phyloP scores from a whole-genome alignment of 2,329 filamentous ascomycete genomes.

The Cladosporium sp. region DNA sequence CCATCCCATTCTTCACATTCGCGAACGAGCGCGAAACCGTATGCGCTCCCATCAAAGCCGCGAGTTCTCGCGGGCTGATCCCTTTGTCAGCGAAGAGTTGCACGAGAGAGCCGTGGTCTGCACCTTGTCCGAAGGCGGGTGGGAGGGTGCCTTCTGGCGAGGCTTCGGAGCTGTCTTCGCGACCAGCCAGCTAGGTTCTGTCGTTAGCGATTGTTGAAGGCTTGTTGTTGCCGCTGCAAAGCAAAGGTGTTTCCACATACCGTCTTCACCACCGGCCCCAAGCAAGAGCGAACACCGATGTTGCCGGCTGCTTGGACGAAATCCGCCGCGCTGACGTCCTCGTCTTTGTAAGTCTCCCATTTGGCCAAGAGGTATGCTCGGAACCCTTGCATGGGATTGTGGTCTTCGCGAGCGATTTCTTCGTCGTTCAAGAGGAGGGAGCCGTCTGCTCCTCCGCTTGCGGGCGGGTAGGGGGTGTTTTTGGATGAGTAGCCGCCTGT shows the following conservation, averaged over 20 bases:
- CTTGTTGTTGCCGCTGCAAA: not conserved
- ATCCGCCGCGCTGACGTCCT: slow-evolving; percentile 46
- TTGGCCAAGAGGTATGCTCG: slow-evolving; percentile 36
- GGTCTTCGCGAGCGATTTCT: slow-evolving; percentile 32
- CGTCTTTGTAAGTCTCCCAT: slow-evolving; percentile 27
- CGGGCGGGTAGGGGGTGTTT: slow-evolving; percentile 20
- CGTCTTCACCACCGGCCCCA: slow-evolving; percentile 16
- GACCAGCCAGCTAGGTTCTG: slow-evolving; percentile 40
- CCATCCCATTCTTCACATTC: slow-evolving; percentile 18
- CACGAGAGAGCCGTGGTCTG: slow-evolving; percentile 36
- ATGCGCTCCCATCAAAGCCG: slow-evolving; percentile 53
- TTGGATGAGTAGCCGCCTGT: slow-evolving; percentile 16
- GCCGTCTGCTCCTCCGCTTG: slow-evolving; percentile 36
- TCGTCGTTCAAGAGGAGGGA: slow-evolving; percentile 35
- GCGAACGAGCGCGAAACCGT: slow-evolving; percentile 44
- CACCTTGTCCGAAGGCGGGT: slow-evolving; percentile 34
- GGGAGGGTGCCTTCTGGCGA: slow-evolving; percentile 45
- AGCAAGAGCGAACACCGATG: slow-evolving; percentile 35
- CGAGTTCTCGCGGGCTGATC: slow-evolving; percentile 46
- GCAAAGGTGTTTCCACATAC: not conserved
- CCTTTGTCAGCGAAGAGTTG: slow-evolving; percentile 48
- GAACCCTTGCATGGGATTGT: slow-evolving; percentile 45
- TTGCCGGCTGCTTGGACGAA: slow-evolving; percentile 47
- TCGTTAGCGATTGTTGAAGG: not conserved
- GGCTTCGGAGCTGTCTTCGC: slow-evolving; percentile 40